Conservation (phyloP, 805 yeast genomes). For the Schwanniomyces yamadae region DNA sequence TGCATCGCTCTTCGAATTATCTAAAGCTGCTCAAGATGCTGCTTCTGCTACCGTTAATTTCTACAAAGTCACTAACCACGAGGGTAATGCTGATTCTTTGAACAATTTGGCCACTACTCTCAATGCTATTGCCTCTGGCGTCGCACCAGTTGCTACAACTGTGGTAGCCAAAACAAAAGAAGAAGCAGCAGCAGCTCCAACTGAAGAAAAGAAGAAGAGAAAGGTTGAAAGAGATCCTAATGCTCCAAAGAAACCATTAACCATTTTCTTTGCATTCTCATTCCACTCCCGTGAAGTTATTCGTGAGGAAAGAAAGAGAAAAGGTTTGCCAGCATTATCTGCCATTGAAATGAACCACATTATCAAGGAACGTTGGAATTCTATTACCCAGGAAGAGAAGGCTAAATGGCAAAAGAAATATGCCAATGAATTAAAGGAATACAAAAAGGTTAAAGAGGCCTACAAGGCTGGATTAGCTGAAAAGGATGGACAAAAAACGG, state of each 20-base stretch:
- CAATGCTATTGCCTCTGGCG: constrained; percentile 31
- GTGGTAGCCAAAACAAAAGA: constrained; percentile 20
- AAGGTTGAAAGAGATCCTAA: constrained; percentile 71
- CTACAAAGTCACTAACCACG: constrained; percentile 52
- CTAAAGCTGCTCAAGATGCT: constrained; percentile 84
- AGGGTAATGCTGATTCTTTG: constrained; percentile 42
- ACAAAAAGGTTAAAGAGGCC: constrained; percentile 32
- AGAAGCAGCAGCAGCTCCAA: constrained; percentile 15
- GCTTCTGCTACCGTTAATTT: constrained; percentile 78
- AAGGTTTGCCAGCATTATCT: constrained; percentile 59
- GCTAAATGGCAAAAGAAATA: constrained; percentile 64
- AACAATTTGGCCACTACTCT: constrained; percentile 35
- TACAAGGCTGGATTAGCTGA: constrained; percentile 25
- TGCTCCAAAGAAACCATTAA: constrained; percentile 93
- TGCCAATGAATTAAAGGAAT: constrained; percentile 43
- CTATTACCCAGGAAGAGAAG: constrained; percentile 66
- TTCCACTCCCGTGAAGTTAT: constrained; percentile 70
- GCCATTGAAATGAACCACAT: constrained; percentile 78
- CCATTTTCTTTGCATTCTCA: constrained; percentile 78
- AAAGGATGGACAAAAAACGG: constrained; percentile 6
- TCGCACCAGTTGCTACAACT: constrained; percentile 12
- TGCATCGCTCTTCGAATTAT: constrained; percentile 74
- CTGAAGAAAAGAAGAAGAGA: constrained; percentile 50
- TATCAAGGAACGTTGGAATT: constrained; percentile 79
- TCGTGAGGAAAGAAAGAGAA: constrained; percentile 61